phyloP scores from a whole-genome alignment of 2,329 filamentous ascomycete species.

The Aspergillus candidus region DNA sequence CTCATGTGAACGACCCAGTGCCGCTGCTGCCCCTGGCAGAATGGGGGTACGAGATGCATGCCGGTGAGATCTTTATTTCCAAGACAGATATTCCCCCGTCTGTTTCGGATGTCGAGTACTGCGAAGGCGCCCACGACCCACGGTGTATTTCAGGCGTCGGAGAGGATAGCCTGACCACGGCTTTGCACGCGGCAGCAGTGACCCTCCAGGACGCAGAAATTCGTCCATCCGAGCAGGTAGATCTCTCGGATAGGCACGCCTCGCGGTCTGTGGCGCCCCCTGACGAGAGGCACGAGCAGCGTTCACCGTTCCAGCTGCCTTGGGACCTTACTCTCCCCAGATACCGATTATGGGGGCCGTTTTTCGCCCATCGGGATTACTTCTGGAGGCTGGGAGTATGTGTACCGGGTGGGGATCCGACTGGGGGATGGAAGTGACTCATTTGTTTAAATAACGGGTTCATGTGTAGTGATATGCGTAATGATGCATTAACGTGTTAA shows the following conservation, averaged over 20 bases:
- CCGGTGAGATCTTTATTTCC: conserved; percentile 79
- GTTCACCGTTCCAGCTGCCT: conserved; percentile 10
- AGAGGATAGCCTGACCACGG: conserved; percentile 2
- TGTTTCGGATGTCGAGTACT: conserved; percentile 62
- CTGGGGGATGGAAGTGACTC: conserved; percentile 8
- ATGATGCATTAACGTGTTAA: too few relatives aligned
- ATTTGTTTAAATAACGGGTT: background rate
- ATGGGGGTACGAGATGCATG: conserved; percentile 83
- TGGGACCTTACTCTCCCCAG: conserved; percentile 37
- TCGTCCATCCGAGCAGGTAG: background rate
- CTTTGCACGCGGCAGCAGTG: conserved; percentile 6
- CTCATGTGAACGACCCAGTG: conserved; percentile 80
- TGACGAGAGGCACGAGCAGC: conserved; percentile 2
- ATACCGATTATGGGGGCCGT: conserved; percentile 82
- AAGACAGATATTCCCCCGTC: conserved; percentile 64
- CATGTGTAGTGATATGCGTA: too few relatives aligned
- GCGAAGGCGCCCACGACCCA: conserved; percentile 64
- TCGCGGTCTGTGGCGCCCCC: background rate
- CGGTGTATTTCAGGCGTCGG: conserved; percentile 62
- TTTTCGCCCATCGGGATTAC: conserved; percentile 93
- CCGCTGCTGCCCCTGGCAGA: conserved; percentile 78
- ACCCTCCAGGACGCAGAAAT: background rate
- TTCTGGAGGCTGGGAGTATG: conserved; percentile 92
- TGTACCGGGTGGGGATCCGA: conserved; percentile 61
- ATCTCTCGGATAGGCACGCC: background rate